phyloP scores from a whole-genome alignment of 495 filamentous ascomycete genomes.

The Lasiosphaeriaceae sp. region DNA sequence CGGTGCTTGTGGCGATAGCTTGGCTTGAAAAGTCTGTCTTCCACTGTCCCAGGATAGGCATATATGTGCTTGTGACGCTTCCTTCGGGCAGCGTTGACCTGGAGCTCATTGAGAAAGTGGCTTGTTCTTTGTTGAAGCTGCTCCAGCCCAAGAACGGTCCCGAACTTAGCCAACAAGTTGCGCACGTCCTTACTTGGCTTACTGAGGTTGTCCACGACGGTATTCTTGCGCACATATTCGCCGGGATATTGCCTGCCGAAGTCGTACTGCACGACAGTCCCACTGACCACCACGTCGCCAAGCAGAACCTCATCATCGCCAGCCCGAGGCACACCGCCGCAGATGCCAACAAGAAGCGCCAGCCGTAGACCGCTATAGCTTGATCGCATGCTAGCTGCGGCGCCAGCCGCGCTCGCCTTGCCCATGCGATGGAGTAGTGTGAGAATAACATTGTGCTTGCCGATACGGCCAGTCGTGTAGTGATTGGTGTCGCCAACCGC shows the following conservation, averaged over 20 bases:
- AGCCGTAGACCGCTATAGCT: slow-evolving; percentile 26
- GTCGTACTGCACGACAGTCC: slow-evolving; percentile 30
- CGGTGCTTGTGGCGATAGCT: slow-evolving; percentile 30
- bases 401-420: slow-evolving; percentile 26
- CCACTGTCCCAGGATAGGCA: slow-evolving; percentile 15
- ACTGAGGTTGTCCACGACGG: slow-evolving; percentile 26
- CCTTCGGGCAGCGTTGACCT: background rate
- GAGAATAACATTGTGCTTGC: slow-evolving; percentile 33
- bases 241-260: slow-evolving; percentile 34
- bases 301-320: slow-evolving; percentile 28
- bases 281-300: slow-evolving; percentile 45
- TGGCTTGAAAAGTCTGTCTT: slow-evolving; percentile 29
- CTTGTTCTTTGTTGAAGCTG: slow-evolving; percentile 15
- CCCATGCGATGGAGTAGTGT: slow-evolving; percentile 30
- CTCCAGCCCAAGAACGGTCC: slow-evolving; percentile 5
- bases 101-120: slow-evolving; percentile 13
- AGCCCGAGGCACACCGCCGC: slow-evolving; percentile 24
- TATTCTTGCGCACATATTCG: slow-evolving; percentile 27
- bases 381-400: slow-evolving; percentile 22
- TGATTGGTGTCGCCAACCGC: slow-evolving; percentile 25
- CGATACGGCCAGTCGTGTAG: slow-evolving; percentile 36
- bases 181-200: slow-evolving; percentile 30
- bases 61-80: slow-evolving; percentile 11
- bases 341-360: slow-evolving; percentile 29
- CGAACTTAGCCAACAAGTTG: slow-evolving; percentile 19